These are phyloP conservation scores for Aspergillus wentii DNA, from an alignment of 495 filamentous ascomycete species.

Conservation along the genomic window DNA sequence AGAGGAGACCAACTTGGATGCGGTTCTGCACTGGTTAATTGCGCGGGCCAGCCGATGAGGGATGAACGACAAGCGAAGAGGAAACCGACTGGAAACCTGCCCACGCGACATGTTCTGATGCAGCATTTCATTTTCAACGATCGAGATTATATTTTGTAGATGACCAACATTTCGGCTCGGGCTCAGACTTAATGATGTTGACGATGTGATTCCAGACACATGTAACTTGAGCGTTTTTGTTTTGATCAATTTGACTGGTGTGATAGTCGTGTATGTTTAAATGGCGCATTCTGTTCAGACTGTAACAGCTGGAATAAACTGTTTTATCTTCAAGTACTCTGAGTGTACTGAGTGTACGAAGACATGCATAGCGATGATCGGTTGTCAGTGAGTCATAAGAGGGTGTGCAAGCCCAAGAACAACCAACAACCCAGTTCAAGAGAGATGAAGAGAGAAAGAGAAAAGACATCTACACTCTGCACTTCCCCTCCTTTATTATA, in stretches of 20 bases:
- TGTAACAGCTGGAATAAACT: no score
- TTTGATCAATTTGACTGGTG: constrained; percentile 1
- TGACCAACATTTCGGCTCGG: constrained; percentile 14
- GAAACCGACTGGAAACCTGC: no score
- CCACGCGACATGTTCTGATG: no score
- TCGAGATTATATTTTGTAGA: constrained; percentile 11
- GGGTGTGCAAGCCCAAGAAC: no score
- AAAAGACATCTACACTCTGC: constrained; percentile 3
- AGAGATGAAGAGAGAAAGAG: constrained; percentile 1
- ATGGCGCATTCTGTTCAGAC: neutral
- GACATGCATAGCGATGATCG: no score
- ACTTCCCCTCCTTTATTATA: no score
- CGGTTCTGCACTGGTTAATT: constrained; percentile 94
- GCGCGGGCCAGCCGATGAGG: constrained; percentile 65
- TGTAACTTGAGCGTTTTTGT: constrained; percentile 8
- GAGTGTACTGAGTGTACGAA: no score
- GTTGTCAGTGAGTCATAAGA: no score
- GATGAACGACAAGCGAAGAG: no score
- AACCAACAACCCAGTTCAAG: no score
- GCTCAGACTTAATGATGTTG: constrained; percentile 22
- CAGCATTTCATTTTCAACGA: constrained; percentile 2
- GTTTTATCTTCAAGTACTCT: no score
- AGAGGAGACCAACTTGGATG: constrained; percentile 97
- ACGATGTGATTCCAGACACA: constrained; percentile 19
- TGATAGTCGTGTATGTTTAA: no score